These are phyloP conservation scores for Calocera cornea DNA, from an alignment of 768 basidiomycete genomes.

Conservation along the genomic window DNA sequence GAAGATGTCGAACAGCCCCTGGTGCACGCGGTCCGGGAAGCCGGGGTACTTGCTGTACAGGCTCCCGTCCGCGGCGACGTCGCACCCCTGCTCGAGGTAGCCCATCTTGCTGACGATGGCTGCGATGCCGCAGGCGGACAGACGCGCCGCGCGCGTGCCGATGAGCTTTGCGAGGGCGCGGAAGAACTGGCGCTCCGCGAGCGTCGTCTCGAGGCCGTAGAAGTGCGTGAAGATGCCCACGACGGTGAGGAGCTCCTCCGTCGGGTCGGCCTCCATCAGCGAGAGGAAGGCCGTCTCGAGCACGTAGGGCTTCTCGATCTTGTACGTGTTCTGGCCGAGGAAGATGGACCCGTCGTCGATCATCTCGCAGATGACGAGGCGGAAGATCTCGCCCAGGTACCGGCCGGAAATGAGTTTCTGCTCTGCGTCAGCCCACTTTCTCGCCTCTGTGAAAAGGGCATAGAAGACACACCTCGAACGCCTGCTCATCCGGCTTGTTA, in stretches of 20 bases:
- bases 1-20: slow-evolving; percentile 87
- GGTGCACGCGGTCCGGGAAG: slow-evolving; percentile 84
- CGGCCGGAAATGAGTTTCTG: slow-evolving; percentile 93
- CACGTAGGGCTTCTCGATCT: slow-evolving; percentile 82
- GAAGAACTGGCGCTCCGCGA: slow-evolving; percentile 96
- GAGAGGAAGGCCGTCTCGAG: slow-evolving; percentile 96
- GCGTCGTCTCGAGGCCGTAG: slow-evolving; percentile 89
- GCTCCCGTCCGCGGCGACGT: slow-evolving; percentile 86
- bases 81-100: slow-evolving; percentile 79
- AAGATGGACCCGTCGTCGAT: slow-evolving; percentile 95
- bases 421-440: slow-evolving; percentile 1
- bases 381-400: slow-evolving; percentile 90
- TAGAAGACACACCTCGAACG: slow-evolving; percentile 56
- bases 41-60: slow-evolving; percentile 97
- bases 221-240: slow-evolving; percentile 97
- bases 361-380: slow-evolving; percentile 87
- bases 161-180: slow-evolving; percentile 80
- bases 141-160: slow-evolving; percentile 74
- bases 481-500: slow-evolving; percentile 93
- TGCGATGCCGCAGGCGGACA: slow-evolving; percentile 92
- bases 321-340: slow-evolving; percentile 96
- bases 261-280: slow-evolving; percentile 94
- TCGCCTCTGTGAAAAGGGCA: not conserved
- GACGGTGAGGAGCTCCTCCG: slow-evolving; percentile 91
- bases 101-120: slow-evolving; percentile 93